Percentiles rank a stretch among this genome's conserved stretches.
phyloP scores from a whole-genome alignment of 331 rosid genomes.

The Cydonia oblonga region DNA sequence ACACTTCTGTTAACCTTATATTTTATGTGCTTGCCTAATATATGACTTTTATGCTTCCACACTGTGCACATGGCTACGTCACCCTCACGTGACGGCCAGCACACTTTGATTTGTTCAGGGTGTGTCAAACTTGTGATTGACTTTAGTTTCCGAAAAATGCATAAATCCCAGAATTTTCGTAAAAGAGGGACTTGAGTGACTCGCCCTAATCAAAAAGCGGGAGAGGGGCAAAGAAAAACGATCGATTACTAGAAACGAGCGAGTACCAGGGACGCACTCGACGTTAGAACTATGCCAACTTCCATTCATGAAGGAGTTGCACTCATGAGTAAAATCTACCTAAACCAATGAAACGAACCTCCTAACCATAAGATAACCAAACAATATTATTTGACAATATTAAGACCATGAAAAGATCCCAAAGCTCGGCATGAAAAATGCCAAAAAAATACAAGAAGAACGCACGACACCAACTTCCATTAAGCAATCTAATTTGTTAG shows the following conservation, averaged over 20 bases:
- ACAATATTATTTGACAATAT: neutral
- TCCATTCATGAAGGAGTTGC: too few species aligned
- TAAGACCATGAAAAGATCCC: neutral
- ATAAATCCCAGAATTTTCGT: neutral
- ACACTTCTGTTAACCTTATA: too few species aligned
- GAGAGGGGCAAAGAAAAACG: neutral
- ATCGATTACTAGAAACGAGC: neutral
- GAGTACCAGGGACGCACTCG: neutral
- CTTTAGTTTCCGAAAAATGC: neutral
- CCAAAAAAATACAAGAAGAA: neutral
- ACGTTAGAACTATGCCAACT: too few species aligned
- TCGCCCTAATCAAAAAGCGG: neutral
- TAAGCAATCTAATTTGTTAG: neutral
- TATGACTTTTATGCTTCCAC: too few species aligned
- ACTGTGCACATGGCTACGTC: too few species aligned
- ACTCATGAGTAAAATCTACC: neutral
- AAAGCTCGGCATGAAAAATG: neutral
- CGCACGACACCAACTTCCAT: neutral
- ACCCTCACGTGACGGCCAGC: too few species aligned
- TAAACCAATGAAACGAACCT: neutral
- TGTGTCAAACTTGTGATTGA: too few species aligned
- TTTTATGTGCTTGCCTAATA: too few species aligned
- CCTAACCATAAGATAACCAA: neutral
- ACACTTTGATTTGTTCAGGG: too few species aligned
- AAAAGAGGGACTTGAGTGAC: neutral